Conservation (phyloP, 2,329 filamentous ascomycete species). For the Aureobasidium vineae region DNA sequence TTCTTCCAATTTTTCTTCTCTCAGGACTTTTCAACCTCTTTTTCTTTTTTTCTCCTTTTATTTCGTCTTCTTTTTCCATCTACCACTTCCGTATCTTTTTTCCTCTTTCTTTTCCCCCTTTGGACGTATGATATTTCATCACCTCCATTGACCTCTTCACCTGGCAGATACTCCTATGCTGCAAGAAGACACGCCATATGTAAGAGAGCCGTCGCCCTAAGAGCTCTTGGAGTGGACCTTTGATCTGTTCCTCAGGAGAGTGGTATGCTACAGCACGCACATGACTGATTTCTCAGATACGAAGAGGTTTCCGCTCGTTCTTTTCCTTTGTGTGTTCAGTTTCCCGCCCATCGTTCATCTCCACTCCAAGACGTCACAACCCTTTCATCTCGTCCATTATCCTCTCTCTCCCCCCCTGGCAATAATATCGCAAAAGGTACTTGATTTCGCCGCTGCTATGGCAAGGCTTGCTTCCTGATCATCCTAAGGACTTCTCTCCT, state of each 20-base stretch:
- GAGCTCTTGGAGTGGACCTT: neutral
- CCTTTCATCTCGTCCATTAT: neutral
- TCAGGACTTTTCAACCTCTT: neutral
- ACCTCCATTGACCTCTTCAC: no score
- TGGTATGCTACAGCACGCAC: neutral
- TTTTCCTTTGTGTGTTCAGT: neutral
- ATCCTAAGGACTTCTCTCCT: constrained; percentile 1
- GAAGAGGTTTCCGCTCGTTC: neutral
- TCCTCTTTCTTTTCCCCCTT: neutral
- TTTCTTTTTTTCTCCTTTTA: neutral
- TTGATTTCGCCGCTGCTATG: neutral
- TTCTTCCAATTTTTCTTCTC: neutral
- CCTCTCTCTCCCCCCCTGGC: neutral
- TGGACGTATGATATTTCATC: no score
- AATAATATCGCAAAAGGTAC: neutral
- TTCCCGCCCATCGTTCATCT: neutral
- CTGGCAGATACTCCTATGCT: neutral
- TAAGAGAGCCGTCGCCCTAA: neutral
- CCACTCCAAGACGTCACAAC: neutral
- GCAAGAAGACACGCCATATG: neutral
- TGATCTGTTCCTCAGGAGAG: neutral
- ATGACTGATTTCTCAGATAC: neutral
- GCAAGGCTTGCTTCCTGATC: neutral
- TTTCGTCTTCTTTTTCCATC: neutral
- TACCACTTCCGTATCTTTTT: neutral